Evolutionary conservation across 1,284 basidiomycete genomes (phyloP).

Genomic region (Acaromyces ingoldii): DNA sequence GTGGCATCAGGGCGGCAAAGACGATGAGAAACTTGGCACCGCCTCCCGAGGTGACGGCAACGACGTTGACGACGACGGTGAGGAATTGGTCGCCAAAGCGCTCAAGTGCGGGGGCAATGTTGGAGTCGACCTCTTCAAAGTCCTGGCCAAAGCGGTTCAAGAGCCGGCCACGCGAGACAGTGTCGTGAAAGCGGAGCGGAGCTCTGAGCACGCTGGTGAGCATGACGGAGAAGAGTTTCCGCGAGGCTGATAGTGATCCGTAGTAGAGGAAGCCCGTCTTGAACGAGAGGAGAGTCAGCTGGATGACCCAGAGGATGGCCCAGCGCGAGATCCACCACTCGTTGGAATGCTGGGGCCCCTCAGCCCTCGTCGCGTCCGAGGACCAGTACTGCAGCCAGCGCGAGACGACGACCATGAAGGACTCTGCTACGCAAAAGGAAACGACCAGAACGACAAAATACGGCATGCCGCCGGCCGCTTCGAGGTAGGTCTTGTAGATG

Average conservation of each 20-base stretch:
- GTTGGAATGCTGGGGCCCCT: background rate
- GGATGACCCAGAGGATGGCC: background rate
- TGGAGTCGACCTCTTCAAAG: conserved; percentile 56
- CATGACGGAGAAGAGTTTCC: conserved; percentile 29
- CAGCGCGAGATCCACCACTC: conserved; percentile 2
- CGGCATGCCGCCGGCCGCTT: conserved; percentile 12
- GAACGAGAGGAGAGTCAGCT: conserved; percentile 3
- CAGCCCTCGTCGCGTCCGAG: background rate
- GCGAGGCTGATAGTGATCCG: conserved; percentile 20
- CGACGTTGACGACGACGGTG: conserved; percentile 23
- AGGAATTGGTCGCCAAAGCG: conserved; percentile 32
- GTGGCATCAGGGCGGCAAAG: conserved; percentile 51
- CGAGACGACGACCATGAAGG: conserved; percentile 18
- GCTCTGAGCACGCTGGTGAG: conserved; percentile 31
- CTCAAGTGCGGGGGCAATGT: conserved; percentile 25
- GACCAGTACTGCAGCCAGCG: conserved; percentile 20
- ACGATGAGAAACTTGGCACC: conserved; percentile 52
- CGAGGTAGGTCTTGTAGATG: conserved; percentile 21
- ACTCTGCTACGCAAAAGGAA: conserved; percentile 5
- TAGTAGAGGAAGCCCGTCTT: background rate
- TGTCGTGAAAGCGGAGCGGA: conserved; percentile 37
- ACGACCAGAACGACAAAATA: conserved; percentile 10
- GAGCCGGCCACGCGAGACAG: conserved; percentile 54
- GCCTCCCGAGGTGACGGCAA: conserved; percentile 32
- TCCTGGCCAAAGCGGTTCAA: conserved; percentile 57